These are phyloP conservation scores for Aureobasidium sp. DNA, from an alignment of 2,329 filamentous ascomycete species.

Conservation along the genomic window DNA sequence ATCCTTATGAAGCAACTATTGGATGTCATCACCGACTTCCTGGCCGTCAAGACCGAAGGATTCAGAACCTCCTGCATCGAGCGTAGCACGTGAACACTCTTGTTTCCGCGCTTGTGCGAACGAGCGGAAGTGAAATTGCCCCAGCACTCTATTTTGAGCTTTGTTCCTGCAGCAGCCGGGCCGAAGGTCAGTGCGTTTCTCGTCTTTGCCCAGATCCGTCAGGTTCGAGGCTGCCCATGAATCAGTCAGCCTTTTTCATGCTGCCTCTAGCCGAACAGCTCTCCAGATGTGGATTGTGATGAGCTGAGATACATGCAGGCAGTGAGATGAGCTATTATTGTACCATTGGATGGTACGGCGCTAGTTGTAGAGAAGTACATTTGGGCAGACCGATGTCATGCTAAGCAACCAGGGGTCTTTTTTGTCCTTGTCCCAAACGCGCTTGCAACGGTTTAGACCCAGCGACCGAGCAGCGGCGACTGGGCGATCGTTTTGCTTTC, in stretches of 20 bases:
- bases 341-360: neutral
- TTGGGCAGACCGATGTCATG: neutral
- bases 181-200: neutral
- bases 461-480: neutral
- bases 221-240: neutral
- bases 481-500: conserved; percentile 1
- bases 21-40: neutral
- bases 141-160: neutral
- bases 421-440: conserved; percentile 4
- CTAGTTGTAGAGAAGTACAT: neutral
- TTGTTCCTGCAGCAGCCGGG: conserved; percentile 11
- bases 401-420: conserved; percentile 3
- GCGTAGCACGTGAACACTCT: neutral
- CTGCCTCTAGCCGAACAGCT: neutral
- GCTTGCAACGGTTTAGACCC: conserved; percentile 1
- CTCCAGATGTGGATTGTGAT: neutral
- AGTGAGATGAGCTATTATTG: neutral
- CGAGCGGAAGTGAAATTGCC: neutral
- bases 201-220: neutral
- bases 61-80: neutral
- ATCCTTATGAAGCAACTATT: neutral
- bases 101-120: neutral
- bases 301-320: neutral
- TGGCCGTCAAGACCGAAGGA: neutral
- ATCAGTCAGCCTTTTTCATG: neutral